phyloP scores from a whole-genome alignment of 169 alveolate genomes.

The Plasmodium gaboni region DNA sequence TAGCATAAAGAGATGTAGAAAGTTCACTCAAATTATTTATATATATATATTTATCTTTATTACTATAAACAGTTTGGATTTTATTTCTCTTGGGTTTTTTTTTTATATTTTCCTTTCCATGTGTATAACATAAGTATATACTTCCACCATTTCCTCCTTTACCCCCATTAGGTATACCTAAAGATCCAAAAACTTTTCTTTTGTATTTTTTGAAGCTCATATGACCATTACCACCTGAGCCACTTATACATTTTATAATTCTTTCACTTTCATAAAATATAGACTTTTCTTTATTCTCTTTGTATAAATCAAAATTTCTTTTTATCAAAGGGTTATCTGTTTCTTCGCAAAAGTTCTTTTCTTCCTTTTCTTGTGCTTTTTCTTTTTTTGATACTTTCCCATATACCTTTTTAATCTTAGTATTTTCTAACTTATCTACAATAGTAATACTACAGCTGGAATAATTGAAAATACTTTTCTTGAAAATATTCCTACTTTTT shows the following conservation, averaged over 20 bases:
- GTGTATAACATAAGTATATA: constrained; percentile 44
- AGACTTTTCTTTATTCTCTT: constrained; percentile 7
- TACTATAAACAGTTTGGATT: constrained; percentile 4
- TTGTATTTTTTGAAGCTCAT: constrained; percentile 52
- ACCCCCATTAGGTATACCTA: constrained; percentile 76
- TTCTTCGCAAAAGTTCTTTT: background rate
- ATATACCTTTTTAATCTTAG: constrained; percentile 23
- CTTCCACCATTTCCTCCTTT: constrained; percentile 74
- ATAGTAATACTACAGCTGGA: constrained; percentile 47
- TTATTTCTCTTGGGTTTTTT: constrained; percentile 2
- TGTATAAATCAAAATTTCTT: constrained; percentile 11
- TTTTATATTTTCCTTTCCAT: constrained; percentile 1
- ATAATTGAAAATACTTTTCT: background rate
- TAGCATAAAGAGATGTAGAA: constrained; percentile 42
- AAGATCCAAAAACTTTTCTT: constrained; percentile 50
- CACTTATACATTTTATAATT: constrained; percentile 66
- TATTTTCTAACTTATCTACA: constrained; percentile 13
- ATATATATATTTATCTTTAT: constrained; percentile 33
- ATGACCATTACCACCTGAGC: constrained; percentile 66
- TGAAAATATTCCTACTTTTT: constrained; percentile 6
- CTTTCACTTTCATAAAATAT: constrained; percentile 76
- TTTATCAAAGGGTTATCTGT: background rate
- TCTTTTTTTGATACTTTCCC: constrained; percentile 9
- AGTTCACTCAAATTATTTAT: constrained; percentile 42
- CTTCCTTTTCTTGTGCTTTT: background rate